Conservation (phyloP, 805 yeast genomes). For the Metschnikowia corniflorae region DNA sequence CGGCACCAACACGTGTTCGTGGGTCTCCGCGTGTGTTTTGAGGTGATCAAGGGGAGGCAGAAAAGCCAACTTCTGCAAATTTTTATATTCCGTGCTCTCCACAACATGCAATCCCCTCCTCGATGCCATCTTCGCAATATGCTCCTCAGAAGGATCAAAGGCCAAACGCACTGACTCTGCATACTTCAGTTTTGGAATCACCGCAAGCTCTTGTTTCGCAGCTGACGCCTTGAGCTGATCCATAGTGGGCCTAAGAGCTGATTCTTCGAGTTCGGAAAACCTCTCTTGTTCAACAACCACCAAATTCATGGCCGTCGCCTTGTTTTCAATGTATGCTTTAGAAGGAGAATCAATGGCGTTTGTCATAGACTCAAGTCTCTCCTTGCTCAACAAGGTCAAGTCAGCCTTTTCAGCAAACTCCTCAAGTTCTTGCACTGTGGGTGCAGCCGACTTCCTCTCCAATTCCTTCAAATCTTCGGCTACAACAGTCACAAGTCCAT, state of each 20-base stretch:
- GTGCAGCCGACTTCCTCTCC: constrained; percentile 15
- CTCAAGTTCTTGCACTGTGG: constrained; percentile 6
- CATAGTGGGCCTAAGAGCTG: constrained; percentile 5
- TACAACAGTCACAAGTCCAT: constrained; percentile 12
- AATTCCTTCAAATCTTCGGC: constrained; percentile 5
- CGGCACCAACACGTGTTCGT: constrained; percentile 9
- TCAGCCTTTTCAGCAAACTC: constrained; percentile 2
- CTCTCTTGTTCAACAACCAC: constrained; percentile 6
- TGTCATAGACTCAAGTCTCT: constrained; percentile 15
- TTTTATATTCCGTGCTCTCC: constrained; percentile 4
- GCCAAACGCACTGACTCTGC: constrained; percentile 10
- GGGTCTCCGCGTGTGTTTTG: constrained; percentile 7
- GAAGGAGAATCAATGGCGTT: constrained; percentile 5
- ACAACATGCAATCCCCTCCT: constrained; percentile 8
- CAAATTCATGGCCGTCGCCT: constrained; percentile 6
- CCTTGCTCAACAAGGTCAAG: not conserved
- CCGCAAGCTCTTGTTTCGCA: constrained; percentile 13
- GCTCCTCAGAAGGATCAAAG: constrained; percentile 14
- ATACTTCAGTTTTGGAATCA: constrained; percentile 7
- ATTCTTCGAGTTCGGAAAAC: constrained; percentile 6
- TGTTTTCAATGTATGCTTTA: constrained; percentile 7
- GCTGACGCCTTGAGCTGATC: constrained; percentile 8
- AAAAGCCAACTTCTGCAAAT: constrained; percentile 8
- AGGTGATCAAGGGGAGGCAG: constrained; percentile 13
- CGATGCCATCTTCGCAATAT: constrained; percentile 8